Conservation (phyloP, 176 grass and related monocot genomes). For the Avena eriantha region DNA sequence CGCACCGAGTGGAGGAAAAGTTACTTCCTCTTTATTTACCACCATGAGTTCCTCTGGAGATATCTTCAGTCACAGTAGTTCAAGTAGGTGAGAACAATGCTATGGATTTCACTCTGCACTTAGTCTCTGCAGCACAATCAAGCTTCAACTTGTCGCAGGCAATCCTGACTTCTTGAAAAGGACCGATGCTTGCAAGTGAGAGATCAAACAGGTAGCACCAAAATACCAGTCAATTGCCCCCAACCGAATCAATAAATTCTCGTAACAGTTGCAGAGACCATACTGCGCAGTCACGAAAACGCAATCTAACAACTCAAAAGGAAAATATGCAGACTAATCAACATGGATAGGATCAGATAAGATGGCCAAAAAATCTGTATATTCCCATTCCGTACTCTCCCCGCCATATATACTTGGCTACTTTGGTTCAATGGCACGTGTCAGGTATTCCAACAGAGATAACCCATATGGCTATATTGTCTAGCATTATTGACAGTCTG, state of each 20-base stretch:
- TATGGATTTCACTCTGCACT: background rate
- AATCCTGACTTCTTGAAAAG: background rate
- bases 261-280: background rate
- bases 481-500: too few species aligned
- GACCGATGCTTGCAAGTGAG: background rate
- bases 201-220: background rate
- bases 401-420: background rate
- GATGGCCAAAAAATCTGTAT: constrained; percentile 6
- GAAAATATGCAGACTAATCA: constrained; percentile 1
- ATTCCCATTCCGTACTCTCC: background rate
- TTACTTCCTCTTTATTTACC: background rate
- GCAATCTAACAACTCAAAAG: background rate
- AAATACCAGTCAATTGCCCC: constrained; percentile 12
- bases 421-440: too few species aligned
- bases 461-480: too few species aligned
- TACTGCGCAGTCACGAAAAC: background rate
- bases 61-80: background rate
- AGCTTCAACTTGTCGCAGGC: background rate
- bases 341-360: constrained; percentile 27
- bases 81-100: background rate
- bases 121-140: background rate
- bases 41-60: background rate
- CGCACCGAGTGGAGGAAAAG: background rate
- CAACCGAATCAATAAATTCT: background rate
- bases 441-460: too few species aligned